Conservation (phyloP, 257 asterid species). For the Nicotiana otophora region DNA sequence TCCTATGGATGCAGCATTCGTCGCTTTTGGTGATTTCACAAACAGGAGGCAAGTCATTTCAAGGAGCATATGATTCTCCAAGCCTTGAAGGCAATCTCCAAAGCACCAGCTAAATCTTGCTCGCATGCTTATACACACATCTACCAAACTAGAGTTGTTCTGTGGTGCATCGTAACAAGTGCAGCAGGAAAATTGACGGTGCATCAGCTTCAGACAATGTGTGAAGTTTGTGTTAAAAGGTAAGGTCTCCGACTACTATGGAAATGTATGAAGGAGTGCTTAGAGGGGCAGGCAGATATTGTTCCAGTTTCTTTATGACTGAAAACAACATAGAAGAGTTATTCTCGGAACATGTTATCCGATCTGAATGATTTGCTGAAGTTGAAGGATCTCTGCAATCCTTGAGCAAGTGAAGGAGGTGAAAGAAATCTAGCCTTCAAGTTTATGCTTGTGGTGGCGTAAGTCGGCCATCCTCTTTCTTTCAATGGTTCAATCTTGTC, state of each 20-base stretch:
- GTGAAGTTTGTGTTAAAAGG: not conserved
- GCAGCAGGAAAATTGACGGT: not conserved
- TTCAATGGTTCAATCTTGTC: too few relatives aligned
- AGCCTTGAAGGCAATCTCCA: not conserved
- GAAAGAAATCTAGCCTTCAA: not conserved
- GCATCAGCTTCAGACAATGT: not conserved
- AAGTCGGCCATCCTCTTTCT: not conserved
- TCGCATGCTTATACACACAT: not conserved
- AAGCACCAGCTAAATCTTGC: constrained; percentile 2
- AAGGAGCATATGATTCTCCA: constrained; percentile 24
- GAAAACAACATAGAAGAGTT: not conserved
- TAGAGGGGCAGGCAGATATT: not conserved
- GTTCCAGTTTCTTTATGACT: not conserved
- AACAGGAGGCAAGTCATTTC: constrained; percentile 24
- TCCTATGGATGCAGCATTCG: constrained; percentile 44
- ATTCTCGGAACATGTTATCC: not conserved
- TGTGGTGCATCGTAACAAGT: not conserved
- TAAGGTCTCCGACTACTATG: not conserved
- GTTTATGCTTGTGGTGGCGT: not conserved
- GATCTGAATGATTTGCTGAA: not conserved
- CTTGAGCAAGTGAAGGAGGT: not conserved
- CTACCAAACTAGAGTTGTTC: not conserved
- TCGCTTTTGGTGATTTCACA: constrained; percentile 61
- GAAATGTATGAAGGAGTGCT: not conserved
- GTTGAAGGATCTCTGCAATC: not conserved